Evolutionary conservation across 192 early-diverging fungal genomes (phyloP), one percentile per base, ranked within the genome.

Genomic region (Blastocladiella britannica): DNA sequence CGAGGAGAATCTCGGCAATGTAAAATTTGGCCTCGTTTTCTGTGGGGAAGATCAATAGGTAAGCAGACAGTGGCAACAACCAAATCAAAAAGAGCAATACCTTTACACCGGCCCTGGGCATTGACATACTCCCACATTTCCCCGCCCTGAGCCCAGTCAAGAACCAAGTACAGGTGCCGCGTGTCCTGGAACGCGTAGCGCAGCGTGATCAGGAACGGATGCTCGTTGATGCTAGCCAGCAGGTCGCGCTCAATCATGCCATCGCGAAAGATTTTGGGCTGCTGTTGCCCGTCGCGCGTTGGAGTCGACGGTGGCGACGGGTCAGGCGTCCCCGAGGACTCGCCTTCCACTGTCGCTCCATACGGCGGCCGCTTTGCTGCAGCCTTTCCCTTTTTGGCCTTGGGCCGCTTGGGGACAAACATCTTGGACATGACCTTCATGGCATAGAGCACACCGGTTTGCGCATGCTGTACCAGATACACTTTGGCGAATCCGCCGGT

Each of bases 351-450:
- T 9, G 37, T 20, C 12, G 12, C 37, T 9, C 15, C 7, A 9
- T 47, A 20, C 37, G 37, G 15, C 3, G 53, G 15, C 53, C 26
- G 26, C 28, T 20, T 26, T 4, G 51, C 24, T 23, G 51, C 24
- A 4, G 26, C 26, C 53, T 24, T 54, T 4, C 26, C 8, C 53
- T 20, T 54, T 26, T 47, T 20, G 15, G 37, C 37, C 37, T 47
- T 47, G 37, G 15, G 37, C 37, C 12, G 15, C 15, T 20, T 9
- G 2, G 37, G 37, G 15, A 20, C n/a, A 20, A 20, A 47, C 15
- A 47, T 47, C 71, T 95, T 91, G 68, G 81, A 79, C 43, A 95
- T 72, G 3, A 91, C 86, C 70, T 95, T 95, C 91, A 92, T 92
- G 25, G 91, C 91, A 65, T 83, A 91, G 51, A 82, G 62, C 53